Base-by-base conservation (phyloP, 164 flowering plant species). In the Berberis vulgaris region DNA sequence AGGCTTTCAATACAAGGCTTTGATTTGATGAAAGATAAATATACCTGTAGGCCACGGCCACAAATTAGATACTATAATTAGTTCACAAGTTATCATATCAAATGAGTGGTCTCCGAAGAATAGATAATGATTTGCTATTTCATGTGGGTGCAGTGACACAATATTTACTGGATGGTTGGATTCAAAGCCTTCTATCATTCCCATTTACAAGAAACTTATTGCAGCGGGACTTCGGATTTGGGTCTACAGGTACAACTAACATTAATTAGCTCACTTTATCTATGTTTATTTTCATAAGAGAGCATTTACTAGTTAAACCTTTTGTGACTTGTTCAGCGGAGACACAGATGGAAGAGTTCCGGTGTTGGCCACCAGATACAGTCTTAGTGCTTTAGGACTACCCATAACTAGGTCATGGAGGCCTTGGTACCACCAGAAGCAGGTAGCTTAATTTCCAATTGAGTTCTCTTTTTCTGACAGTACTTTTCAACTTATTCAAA, bases 271-370 rank as follows among this genome's bases (percentile, higher is more conserved):
- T 11, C 41, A 11, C 49, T 49, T 59, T 43, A 2, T 54, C 43
- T 40, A 7, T 49, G 12, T 41, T 40, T 40, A 7, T 26, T 26
- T 26, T 10, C 5, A 3, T 5, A 39, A 47, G 64, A 2, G 38
- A 39, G 26, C 41, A 49, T 46, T 38, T 9, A 55, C 45, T 49
- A 50, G 49, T 26, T 26, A 26, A 26, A 26, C 26, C 44, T 7
- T 49, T 61, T 47, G 44, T 41, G 53, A 60, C 0, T 10, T 62
- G 43, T 1, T 69, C 85, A 94, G 99, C 80, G 99, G 99, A 13
- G 99, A 95, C 70, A 88, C 96, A 45, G 99, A 95, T 81, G 96
- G 96, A 72, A 85, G 96, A 79, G 97, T 95, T 55, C 97, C 99
- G 7, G 94, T 91, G 3, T 45, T 86, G 67, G 78, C 97, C 46